Evolutionary conservation across 306 rosid genomes (phyloP).

Genomic region (Psophocarpus tetragonolobus): DNA sequence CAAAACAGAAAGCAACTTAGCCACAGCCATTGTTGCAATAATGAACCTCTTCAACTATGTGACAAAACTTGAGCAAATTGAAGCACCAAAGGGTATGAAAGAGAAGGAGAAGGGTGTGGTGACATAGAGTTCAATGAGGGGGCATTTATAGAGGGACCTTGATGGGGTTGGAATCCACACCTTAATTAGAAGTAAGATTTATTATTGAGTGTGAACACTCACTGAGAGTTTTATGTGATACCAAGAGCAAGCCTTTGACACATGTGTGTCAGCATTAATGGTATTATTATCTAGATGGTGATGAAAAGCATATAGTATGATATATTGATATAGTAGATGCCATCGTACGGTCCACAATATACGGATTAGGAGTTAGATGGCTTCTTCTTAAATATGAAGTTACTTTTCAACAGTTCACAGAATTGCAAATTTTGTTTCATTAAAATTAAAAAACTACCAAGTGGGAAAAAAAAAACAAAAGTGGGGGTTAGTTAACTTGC

Average conservation of each 20-base stretch:
- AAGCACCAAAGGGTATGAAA: background rate
- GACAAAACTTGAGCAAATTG: background rate
- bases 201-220: slow-evolving; percentile 26
- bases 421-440: background rate
- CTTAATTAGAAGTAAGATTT: slow-evolving; percentile 9
- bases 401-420: background rate
- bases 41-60: slow-evolving; percentile 4
- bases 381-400: background rate
- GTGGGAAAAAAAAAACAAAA: background rate
- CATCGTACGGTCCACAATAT: background rate
- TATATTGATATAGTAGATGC: background rate
- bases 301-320: background rate
- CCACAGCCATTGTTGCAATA: slow-evolving; percentile 52
- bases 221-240: background rate
- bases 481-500: background rate
- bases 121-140: slow-evolving; percentile 5
- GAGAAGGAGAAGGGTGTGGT: slow-evolving; percentile 18
- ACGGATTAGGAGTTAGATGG: background rate
- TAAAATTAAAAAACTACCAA: background rate
- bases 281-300: background rate
- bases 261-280: slow-evolving; percentile 24
- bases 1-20: slow-evolving; percentile 49
- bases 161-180: slow-evolving; percentile 15
- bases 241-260: slow-evolving; percentile 4
- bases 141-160: slow-evolving; percentile 48